Conservation (phyloP, 2,329 filamentous ascomycete species). For the Neopestalotiopsis clavispora region DNA sequence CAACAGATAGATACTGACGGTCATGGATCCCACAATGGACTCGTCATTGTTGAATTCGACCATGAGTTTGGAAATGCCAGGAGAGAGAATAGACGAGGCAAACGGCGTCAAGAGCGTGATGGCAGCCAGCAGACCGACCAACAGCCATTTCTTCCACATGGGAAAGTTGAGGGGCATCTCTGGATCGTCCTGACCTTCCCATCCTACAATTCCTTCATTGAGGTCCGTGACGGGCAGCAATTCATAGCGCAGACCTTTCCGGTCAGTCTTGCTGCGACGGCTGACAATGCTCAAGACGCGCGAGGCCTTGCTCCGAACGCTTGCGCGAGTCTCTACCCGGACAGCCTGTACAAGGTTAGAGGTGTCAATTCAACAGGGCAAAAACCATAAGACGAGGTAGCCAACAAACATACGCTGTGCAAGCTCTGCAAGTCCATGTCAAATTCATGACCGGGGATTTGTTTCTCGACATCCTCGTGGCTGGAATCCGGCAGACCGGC, state of each 20-base stretch:
- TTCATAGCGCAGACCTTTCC: constrained; percentile 15
- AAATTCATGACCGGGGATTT: constrained; percentile 15
- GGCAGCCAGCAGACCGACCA: constrained; percentile 57
- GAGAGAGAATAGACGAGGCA: constrained; percentile 62
- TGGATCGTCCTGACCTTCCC: constrained; percentile 61
- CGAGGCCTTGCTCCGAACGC: constrained; percentile 13
- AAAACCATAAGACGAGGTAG: neutral
- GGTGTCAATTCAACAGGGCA: neutral
- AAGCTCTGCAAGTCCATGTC: constrained; percentile 16
- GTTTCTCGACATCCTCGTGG: constrained; percentile 16
- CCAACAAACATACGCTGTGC: constrained; percentile 7
- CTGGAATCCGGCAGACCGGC: neutral
- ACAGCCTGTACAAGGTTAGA: constrained; percentile 5
- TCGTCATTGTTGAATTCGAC: constrained; percentile 47
- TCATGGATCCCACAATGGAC: constrained; percentile 50
- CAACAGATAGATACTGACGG: constrained; percentile 63
- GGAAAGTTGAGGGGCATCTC: constrained; percentile 62
- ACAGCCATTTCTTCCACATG: constrained; percentile 59
- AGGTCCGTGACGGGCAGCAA: constrained; percentile 16
- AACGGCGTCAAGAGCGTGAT: constrained; percentile 69
- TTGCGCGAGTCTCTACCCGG: constrained; percentile 12
- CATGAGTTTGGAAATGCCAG: constrained; percentile 47
- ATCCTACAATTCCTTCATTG: constrained; percentile 53
- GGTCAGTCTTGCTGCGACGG: constrained; percentile 15
- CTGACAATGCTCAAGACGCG: constrained; percentile 17